Evolutionary conservation across 345 rosid species (phyloP).

Genomic region (Jatropha curcas): DNA sequence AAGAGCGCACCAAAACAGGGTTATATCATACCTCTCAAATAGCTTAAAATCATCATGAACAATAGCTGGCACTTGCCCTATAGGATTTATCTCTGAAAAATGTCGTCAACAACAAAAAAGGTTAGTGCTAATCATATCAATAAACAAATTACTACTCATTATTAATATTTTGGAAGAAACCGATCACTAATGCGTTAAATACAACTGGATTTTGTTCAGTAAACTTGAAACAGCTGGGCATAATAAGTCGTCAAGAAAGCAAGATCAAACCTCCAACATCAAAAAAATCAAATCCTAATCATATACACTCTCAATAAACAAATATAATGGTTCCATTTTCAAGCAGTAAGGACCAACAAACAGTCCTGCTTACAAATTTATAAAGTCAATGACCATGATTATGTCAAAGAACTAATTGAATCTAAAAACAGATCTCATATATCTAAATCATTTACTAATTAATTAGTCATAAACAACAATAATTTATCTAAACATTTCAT

Average conservation of each 20-base stretch:
- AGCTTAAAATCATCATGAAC: slow-evolving; percentile 79
- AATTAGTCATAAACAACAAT: neutral
- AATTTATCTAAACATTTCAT: neutral
- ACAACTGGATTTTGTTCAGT: too few relatives aligned
- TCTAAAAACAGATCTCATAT: too few relatives aligned
- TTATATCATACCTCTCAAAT: slow-evolving; percentile 65
- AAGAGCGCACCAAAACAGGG: neutral
- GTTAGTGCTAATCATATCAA: neutral
- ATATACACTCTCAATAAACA: too few relatives aligned
- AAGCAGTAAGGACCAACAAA: neutral
- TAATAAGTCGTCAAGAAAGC: neutral
- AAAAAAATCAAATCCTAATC: too few relatives aligned
- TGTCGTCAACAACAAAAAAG: neutral
- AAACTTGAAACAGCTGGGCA: too few relatives aligned
- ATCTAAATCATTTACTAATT: neutral
- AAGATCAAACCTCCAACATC: neutral
- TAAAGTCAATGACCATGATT: too few relatives aligned
- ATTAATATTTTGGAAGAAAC: too few relatives aligned
- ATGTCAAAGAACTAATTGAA: too few relatives aligned
- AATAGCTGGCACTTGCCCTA: slow-evolving; percentile 68
- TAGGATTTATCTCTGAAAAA: slow-evolving; percentile 67
- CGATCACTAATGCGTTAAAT: too few relatives aligned
- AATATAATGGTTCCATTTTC: neutral
- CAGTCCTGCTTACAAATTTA: too few relatives aligned
- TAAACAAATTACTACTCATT: too few relatives aligned